Percentiles rank a stretch among this genome's conserved stretches.
These are phyloP conservation scores for Termitomyces sp. DNA, from an alignment of 768 basidiomycete species.

Conservation along the genomic window DNA sequence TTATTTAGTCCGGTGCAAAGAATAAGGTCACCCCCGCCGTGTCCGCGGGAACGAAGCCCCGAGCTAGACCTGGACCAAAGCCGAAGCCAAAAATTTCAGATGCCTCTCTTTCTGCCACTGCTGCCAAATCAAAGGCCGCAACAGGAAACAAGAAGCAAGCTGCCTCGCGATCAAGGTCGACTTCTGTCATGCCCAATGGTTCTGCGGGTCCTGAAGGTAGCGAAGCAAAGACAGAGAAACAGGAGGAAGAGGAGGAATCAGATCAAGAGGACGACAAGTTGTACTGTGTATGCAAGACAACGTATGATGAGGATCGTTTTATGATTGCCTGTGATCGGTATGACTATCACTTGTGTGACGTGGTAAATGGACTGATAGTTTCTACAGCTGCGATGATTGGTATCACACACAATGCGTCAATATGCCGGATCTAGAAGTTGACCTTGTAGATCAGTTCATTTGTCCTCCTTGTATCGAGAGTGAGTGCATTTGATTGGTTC, in stretches of 20 bases:
- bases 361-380: not conserved
- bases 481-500: conserved; percentile 34
- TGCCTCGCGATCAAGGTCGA: conserved; percentile 61
- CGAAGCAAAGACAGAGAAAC: conserved; percentile 34
- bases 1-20: conserved; percentile 22
- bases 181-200: conserved; percentile 60
- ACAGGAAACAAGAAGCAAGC: conserved; percentile 33
- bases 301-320: conserved; percentile 80
- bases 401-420: conserved; percentile 85
- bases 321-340: conserved; percentile 96
- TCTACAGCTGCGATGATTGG: conserved; percentile 85
- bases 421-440: conserved; percentile 78
- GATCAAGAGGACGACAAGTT: conserved; percentile 65
- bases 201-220: conserved; percentile 36
- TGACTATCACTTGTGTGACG: conserved; percentile 23
- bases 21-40: conserved; percentile 18
- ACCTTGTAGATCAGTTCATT: conserved; percentile 90
- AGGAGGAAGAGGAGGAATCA: conserved; percentile 47
- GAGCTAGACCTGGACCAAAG: conserved; percentile 30
- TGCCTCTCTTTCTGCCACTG: conserved; percentile 13
- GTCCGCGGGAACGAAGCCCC: conserved; percentile 21
- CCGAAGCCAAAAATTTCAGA: conserved; percentile 25
- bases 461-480: conserved; percentile 79
- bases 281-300: conserved; percentile 87
- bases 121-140: conserved; percentile 19